Base-by-base conservation (phyloP, 306 rosid species). In the Cicer yamashitae region DNA sequence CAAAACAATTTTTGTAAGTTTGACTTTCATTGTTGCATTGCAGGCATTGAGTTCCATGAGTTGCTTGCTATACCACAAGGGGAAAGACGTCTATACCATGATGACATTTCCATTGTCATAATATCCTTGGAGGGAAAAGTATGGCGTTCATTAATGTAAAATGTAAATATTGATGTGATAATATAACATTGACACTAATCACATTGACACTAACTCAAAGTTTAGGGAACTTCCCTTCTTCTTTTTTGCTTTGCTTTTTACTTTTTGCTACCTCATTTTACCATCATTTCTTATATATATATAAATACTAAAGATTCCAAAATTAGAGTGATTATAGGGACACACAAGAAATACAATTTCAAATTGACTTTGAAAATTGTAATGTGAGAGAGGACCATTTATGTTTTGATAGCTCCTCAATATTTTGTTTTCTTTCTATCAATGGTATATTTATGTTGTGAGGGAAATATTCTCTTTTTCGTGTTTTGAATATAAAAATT, bases 31-130 rank as follows among this genome's bases (percentile, higher is more conserved):
- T 40, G 41, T 81, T 88, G 78, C 84, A 89, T 79, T 88, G 78
- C 86, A 93, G 98, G 96, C 11, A 53, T 91, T 67, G 88, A 88
- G 41, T 82, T 94, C 38, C 84, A 87, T 82, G 94, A 94, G 77
- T 78, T 94, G 82, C 92, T 94, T 7, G 92, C 87, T 47, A 94
- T 94, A 63, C 91, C 91, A 20, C 89, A 91, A 73, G 98, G 98
- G 65, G 96, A 89, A 52, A 82, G 96, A 12, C 92, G 97, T 5
- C 76, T 84, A 20, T 94, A 89, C 81, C 98, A 94, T 39, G 98
- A 94, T 52, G 98, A 94, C 67, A 81, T 91, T 59, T 86, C 97
- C 38, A 59, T 91, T 50, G 83, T 91, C 71, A 70, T 94, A 40
- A 83, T 94, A 67, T 89, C 89, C 2, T 77, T 94, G 41, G 94